Base-by-base conservation (phyloP, 495 filamentous ascomycete genomes). In the Pyrenopolyporus hunteri region DNA sequence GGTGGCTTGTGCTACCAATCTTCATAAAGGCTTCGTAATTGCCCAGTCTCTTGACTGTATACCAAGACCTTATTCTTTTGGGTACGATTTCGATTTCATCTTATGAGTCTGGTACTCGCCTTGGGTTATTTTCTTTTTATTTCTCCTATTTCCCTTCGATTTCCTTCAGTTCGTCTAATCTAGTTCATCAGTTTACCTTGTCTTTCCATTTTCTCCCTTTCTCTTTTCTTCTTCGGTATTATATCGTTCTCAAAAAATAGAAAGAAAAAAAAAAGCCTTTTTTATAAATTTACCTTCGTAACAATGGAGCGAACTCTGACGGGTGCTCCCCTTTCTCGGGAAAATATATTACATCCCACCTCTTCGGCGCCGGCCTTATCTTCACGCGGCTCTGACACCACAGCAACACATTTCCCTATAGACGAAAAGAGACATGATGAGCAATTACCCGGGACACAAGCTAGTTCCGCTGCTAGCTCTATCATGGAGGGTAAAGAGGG, bases 11-110 rank as follows among this genome's bases (percentile, higher is more conserved):
- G 37, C 48, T 50, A 28, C 48, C 36, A 58, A 61, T 63, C 47
- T 8, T 53, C 56, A 66, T 63, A 67, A 57, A 67, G 51, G 36
- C 49, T 52, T 54, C 59, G 58, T 63, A 63, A 67, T 63, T 63
- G 48, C 48, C 54, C 58, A 54, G 43, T 25, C 43, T 37, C 47
- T 19, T 13, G 9, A 50, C 13, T 45, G 53, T 14, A 52, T 33
- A 54, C 59, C 64, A 53, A 42, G 59, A 45, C 10, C 52, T 43
- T 49, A 13, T 46, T 13, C 44, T 26, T 42, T 58, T 26, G 43
- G 64, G 58, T 62, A 9, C 54, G 35, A 58, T 40, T 63, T 55
- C n/a, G 28, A 63, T 67, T 67, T 67, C 64, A 54, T 54, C 40
- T 60, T 42, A 42, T 20, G 64, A 63, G 64, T 53, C 64, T 42